These are phyloP conservation scores for Fusarium compactum DNA, from an alignment of 2,329 filamentous ascomycete species.

Conservation along the genomic window DNA sequence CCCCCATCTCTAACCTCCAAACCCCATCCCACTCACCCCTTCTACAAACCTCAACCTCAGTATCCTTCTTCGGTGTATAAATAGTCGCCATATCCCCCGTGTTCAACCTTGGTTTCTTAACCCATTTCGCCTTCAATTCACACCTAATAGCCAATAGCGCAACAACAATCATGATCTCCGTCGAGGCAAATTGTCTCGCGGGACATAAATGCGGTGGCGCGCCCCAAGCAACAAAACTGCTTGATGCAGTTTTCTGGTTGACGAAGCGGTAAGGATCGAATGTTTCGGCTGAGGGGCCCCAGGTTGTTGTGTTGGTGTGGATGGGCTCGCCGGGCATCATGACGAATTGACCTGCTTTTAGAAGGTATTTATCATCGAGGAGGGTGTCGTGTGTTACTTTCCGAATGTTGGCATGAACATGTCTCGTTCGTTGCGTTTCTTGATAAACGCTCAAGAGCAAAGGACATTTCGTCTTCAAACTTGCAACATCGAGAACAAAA, in stretches of 20 bases:
- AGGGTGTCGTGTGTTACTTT: conserved; percentile 51
- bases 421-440: conserved; percentile 28
- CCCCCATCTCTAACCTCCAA: conserved; percentile 44
- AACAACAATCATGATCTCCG: conserved; percentile 45
- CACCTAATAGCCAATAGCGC: conserved; percentile 22
- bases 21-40: conserved; percentile 25
- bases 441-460: conserved; percentile 25
- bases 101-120: conserved; percentile 8
- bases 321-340: conserved; percentile 52
- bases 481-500: conserved; percentile 23
- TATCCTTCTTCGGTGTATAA: conserved; percentile 31
- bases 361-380: conserved; percentile 50
- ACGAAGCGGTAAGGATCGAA: conserved; percentile 37
- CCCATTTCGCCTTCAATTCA: conserved; percentile 21
- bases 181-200: conserved; percentile 47
- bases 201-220: conserved; percentile 49
- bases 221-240: conserved; percentile 50
- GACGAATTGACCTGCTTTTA: conserved; percentile 53
- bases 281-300: conserved; percentile 49
- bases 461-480: conserved; percentile 33
- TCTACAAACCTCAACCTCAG: conserved; percentile 26
- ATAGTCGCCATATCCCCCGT: conserved; percentile 20
- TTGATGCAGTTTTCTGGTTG: conserved; percentile 42
- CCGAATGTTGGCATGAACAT: conserved; percentile 34
- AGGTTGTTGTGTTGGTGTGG: conserved; percentile 48